These are phyloP conservation scores for Gossypium thurberi DNA, from an alignment of 345 rosid genomes.

Conservation along the genomic window DNA sequence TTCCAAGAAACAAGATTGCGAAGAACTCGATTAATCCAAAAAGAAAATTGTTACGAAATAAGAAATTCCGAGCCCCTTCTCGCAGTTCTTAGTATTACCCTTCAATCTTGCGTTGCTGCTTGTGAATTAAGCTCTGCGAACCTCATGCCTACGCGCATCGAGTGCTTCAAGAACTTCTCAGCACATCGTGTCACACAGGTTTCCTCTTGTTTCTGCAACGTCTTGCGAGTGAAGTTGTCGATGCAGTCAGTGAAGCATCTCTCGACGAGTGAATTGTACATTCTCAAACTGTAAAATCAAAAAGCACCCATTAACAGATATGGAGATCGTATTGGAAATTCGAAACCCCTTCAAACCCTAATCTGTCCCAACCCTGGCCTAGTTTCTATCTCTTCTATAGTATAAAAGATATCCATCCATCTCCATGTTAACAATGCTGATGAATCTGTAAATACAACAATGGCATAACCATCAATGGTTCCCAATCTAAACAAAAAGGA, in stretches of 20 bases:
- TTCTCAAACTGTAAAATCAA: background rate
- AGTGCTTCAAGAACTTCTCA: conserved; percentile 91
- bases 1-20: too few species aligned
- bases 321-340: too few species aligned
- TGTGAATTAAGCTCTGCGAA: conserved; percentile 81
- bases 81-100: too few species aligned
- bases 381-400: too few species aligned
- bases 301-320: background rate
- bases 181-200: conserved; percentile 74
- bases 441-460: too few species aligned
- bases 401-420: too few species aligned
- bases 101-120: conserved; percentile 56
- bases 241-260: conserved; percentile 79
- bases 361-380: too few species aligned
- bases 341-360: too few species aligned
- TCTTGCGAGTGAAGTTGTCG: conserved; percentile 70
- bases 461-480: too few species aligned
- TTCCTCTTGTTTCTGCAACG: conserved; percentile 89
- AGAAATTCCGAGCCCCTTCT: background rate
- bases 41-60: background rate
- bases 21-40: too few species aligned
- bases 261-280: conserved; percentile 2
- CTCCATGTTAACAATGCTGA: too few species aligned
- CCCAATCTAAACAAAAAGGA: too few species aligned
- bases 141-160: conserved; percentile 88